Conservation (phyloP, 78 protist species). For the Dictyostelium firmibasis region DNA sequence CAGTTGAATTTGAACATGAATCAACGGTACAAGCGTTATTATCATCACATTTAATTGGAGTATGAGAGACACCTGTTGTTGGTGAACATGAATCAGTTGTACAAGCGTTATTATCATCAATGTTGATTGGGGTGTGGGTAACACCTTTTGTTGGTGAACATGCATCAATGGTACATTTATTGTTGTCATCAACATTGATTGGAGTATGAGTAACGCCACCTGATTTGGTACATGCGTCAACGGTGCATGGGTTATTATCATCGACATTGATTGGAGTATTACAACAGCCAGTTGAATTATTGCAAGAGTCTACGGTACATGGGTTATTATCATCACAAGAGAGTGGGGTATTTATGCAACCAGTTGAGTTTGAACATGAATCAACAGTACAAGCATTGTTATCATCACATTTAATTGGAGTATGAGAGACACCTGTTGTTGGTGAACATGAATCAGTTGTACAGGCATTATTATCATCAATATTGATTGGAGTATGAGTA, state of each 20-base stretch:
- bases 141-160: background rate
- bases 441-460: no score
- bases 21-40: no score
- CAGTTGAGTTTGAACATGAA: no score
- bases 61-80: no score
- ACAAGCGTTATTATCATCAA: background rate
- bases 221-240: conserved; percentile 30
- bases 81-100: background rate
- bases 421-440: no score
- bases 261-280: conserved; percentile 21
- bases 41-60: no score
- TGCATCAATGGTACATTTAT: conserved; percentile 8
- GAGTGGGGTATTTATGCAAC: no score
- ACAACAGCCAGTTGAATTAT: no score
- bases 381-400: no score
- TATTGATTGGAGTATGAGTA: background rate
- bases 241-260: conserved; percentile 41
- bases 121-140: background rate
- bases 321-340: conserved; percentile 12
- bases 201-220: conserved; percentile 6
- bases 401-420: no score
- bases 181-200: background rate
- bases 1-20: background rate
- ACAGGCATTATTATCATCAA: conserved; percentile 30
- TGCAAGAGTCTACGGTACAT: conserved; percentile 21